These are phyloP conservation scores for Fraxinus sp. DNA, from an alignment of 305 asterid genomes.

Conservation along the genomic window DNA sequence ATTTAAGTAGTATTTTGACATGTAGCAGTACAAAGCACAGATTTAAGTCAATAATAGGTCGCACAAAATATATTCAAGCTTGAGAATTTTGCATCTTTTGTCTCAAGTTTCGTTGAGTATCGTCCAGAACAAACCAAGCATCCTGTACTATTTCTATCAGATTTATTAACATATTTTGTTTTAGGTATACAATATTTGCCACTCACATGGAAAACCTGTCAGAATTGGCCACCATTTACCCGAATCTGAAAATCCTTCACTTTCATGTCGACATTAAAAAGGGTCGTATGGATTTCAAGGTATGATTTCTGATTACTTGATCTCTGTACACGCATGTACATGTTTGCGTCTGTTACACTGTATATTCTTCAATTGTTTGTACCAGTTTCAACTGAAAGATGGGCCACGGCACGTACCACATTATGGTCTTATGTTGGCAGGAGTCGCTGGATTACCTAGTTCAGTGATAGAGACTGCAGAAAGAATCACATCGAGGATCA, in stretches of 20 bases:
- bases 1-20: background rate
- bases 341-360: constrained; percentile 4
- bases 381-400: constrained; percentile 85
- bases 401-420: constrained; percentile 79
- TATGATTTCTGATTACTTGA: constrained; percentile 19
- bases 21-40: background rate
- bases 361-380: constrained; percentile 25
- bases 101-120: background rate
- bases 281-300: constrained; percentile 95
- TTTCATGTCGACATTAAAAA: constrained; percentile 73
- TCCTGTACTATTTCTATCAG: background rate
- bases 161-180: constrained; percentile 20
- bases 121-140: background rate
- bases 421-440: constrained; percentile 91
- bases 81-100: background rate
- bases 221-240: constrained; percentile 77
- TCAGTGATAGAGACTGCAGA: constrained; percentile 70
- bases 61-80: background rate
- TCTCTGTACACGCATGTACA: background rate
- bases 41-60: background rate
- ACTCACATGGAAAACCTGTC: constrained; percentile 91
- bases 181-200: constrained; percentile 88
- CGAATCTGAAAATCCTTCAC: constrained; percentile 88
- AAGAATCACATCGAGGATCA: constrained; percentile 66
- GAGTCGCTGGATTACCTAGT: constrained; percentile 87